Evolutionary conservation across 257 asterid species (phyloP), one percentile per base, ranked within the genome.

Genomic region (Solanum ossicruentum): DNA sequence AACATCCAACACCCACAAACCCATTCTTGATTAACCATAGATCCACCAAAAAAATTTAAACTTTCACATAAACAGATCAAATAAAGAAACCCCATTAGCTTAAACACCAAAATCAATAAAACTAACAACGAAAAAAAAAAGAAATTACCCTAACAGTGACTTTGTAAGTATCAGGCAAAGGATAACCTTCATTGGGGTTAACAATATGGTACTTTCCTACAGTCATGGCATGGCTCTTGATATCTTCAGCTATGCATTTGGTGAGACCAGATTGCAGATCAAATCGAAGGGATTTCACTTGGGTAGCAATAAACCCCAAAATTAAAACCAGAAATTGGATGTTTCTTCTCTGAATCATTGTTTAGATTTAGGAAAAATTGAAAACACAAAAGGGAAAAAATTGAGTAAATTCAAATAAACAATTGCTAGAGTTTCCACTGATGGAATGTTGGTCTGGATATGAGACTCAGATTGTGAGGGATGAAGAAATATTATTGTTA

Each of bases 211-310:
- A 96, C 66, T 95, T 96, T 67, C 98, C 99, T 41, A 96, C 97
- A 52, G 98, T 96, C 99, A 96, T 96, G 21, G 98, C 88, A 89
- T 93, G 93, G 85, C 92, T 88, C 91, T 95, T 94, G 79, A 96
- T 92, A 45, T 96, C 98, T 90, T 96, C 99, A 66, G 99, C 88
- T 91, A 96, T 96, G 91, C 99, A 96, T 89, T 96, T 96, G n/a
- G 97, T 91, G 49, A 87, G 93, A 70, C 98, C 97, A 84, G 98
- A 93, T 84, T 90, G 89, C 88, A 96, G 89, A 86, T 96, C 98
- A 89, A 96, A 96, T 80, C 93, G 94, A 90, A 94, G 89, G 86
- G 98, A 92, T 54, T 90, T 89, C 32, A 89, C 97, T 88, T 86
- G 88, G 43, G 47, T 86, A 83, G 92, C 67, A 88, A 92, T 77